phyloP scores from a whole-genome alignment of 768 basidiomycete genomes.

The Postia placenta region DNA sequence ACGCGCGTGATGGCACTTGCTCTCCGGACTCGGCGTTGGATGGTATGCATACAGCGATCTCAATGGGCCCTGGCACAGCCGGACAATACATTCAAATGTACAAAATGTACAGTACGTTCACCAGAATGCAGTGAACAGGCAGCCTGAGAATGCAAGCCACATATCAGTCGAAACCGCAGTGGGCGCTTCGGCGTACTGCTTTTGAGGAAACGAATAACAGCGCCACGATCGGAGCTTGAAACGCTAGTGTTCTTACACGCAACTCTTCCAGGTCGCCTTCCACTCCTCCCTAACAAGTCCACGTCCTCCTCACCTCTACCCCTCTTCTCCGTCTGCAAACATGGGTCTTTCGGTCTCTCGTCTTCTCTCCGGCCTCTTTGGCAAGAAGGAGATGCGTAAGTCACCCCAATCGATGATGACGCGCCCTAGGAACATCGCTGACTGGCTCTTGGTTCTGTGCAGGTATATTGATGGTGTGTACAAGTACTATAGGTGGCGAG shows the following conservation, averaged over 20 bases:
- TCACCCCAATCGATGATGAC: conserved; percentile 24
- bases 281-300: conserved; percentile 11
- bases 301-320: conserved; percentile 10
- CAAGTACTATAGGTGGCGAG: not conserved
- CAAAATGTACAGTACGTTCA: no score
- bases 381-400: conserved; percentile 99
- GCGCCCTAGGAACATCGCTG: conserved; percentile 15
- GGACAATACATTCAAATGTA: no score
- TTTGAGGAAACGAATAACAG: conserved; percentile 5
- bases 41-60: no score
- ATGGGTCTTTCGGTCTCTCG: conserved; percentile 80
- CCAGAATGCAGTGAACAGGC: no score
- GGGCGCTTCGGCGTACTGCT: no score
- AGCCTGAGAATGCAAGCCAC: no score
- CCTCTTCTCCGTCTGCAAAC: conserved; percentile 23
- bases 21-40: no score
- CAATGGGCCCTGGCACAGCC: no score
- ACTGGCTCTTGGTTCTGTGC: conserved; percentile 22
- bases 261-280: conserved; percentile 9
- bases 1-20: no score
- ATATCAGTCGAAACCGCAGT: no score
- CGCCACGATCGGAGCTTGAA: conserved; percentile 22
- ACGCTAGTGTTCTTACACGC: conserved; percentile 12
- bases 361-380: conserved; percentile 80
- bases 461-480: conserved; percentile 93